Conservation (phyloP, 306 rosid genomes). For the Notholithocarpus densiflorus region DNA sequence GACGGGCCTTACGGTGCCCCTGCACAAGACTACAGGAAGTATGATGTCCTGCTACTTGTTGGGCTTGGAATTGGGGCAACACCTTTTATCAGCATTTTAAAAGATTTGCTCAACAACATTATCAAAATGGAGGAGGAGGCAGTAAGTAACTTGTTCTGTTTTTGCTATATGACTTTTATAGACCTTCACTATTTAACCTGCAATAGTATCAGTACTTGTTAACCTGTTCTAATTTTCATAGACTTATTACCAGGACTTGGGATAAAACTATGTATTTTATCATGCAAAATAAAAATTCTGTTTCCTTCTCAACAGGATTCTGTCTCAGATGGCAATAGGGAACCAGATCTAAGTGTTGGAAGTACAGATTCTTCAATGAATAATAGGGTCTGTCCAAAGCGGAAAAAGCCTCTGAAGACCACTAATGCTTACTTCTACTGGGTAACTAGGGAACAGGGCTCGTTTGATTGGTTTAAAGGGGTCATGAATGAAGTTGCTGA, state of each 20-base stretch:
- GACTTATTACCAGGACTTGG: background rate
- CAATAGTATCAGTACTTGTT: background rate
- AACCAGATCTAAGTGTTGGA: constrained; percentile 53
- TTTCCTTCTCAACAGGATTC: constrained; percentile 55
- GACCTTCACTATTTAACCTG: background rate
- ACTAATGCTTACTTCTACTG: constrained; percentile 96
- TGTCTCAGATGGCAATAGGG: constrained; percentile 54
- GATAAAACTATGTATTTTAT: background rate
- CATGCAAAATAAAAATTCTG: constrained; percentile 4
- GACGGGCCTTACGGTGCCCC: no score
- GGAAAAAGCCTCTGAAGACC: constrained; percentile 73
- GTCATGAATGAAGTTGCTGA: constrained; percentile 99
- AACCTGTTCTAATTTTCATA: background rate
- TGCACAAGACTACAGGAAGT: no score
- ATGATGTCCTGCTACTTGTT: no score
- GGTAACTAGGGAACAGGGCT: constrained; percentile 99
- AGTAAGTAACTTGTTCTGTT: constrained; percentile 49
- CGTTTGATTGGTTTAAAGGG: constrained; percentile 99
- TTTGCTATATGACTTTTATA: background rate
- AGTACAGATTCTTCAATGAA: constrained; percentile 49
- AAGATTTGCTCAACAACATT: constrained; percentile 89
- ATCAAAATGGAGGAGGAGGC: constrained; percentile 93
- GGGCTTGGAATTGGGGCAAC: no score
- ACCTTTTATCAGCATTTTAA: constrained; percentile 91
- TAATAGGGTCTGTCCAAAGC: constrained; percentile 54